Base-by-base conservation (phyloP, 2,329 filamentous ascomycete species). In the Xylariaceae sp. region DNA sequence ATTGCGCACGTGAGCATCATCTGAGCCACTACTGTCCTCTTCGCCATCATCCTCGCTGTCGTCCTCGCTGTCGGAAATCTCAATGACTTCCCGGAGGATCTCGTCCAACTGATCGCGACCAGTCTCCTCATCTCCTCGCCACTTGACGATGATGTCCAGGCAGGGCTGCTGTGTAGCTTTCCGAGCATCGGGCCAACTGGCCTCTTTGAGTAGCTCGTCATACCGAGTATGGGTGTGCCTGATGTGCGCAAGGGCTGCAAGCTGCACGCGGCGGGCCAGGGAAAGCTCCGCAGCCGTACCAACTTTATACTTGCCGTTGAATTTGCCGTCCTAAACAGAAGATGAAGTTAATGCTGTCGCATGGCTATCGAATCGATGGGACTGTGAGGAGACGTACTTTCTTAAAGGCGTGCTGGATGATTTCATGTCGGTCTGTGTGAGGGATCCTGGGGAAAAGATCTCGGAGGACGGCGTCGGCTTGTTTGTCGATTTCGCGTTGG, bases 81-180 rank as follows among this genome's bases (percentile, higher is more conserved):
- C 70, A 33, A 81, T 73, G 9, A 81, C 74, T 54, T 82, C 77
- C 32, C 74, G 67, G 21, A 81, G 61, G 37, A 81, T 79, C 50
- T 81, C 76, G 38, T 81, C 77, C 12, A 81, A 65, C 52, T 80
- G 74, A 46, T 82, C 77, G 31, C 77, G 72, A 17, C 77, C 77
- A 13, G 71, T 80, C 52, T 82, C 77, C 53, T 82, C 77, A 46
- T 82, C 77, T 35, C 77, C 77, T 60, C 77, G 76, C 77, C 77
- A 82, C 70, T 80, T 80, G 64, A 80, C 71, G 54, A 82, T 70
- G 33, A 76, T 64, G 44, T 80, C 77, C 29, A 81, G 61, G 42
- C 77, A 81, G 11, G 76, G 59, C 19, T 65, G 57, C 46, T 80
- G 74, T 28, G 80, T 75, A 25, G 68, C 67, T 57, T 70, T 78